Evolutionary conservation across 2,329 filamentous ascomycete species (phyloP), one percentile per base, ranked within the genome.

Genomic region (Stagonosporopsis vannaccii): DNA sequence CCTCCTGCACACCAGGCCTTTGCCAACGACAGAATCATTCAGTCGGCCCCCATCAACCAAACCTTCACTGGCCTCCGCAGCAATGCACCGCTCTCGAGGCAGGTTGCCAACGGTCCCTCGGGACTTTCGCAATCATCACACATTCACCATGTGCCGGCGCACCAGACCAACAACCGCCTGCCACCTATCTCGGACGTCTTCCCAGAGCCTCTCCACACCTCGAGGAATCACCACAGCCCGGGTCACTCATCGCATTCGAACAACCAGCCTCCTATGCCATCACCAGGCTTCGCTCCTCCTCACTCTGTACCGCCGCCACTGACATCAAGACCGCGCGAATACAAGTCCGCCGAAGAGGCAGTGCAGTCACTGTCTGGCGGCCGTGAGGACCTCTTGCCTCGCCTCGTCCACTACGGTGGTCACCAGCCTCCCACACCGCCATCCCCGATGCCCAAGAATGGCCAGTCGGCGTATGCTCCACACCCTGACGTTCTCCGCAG

Each of bases 141-240:
- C 74, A 95, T 97, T 71, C 92, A 96, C 77, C 92, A 96, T 72
- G 84, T 93, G 3, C 92, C 91, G 11, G 92, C 92, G 20, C 89
- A 86, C 54, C 94, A 97, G 77, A 97, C 92, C 2, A 89, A 86
- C 76, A 98, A 98, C 77, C 89, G 94, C 30, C 84, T 99, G 43
- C 95, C 95, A 2, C 94, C 95, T 2, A 95, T 99, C 55, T 89
- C 91, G 33, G 95, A 98, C 72, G 95, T 99, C 13, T 97, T 99
- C 70, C 91, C 91, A 23, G 91, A 96, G 69, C 84, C 88, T 30
- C 81, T 96, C 33, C 82, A 82, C 37, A 73, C 77, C 61, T 58
- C 68, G 52, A 60, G 73, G 46, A 74, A 72, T 55, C 86, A 65
- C 77, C 85, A 66, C 82, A 90, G 78, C 79, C 91, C 74, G 60